Conservation (phyloP, 1,139 yeast species). For the Pichia sp. region DNA sequence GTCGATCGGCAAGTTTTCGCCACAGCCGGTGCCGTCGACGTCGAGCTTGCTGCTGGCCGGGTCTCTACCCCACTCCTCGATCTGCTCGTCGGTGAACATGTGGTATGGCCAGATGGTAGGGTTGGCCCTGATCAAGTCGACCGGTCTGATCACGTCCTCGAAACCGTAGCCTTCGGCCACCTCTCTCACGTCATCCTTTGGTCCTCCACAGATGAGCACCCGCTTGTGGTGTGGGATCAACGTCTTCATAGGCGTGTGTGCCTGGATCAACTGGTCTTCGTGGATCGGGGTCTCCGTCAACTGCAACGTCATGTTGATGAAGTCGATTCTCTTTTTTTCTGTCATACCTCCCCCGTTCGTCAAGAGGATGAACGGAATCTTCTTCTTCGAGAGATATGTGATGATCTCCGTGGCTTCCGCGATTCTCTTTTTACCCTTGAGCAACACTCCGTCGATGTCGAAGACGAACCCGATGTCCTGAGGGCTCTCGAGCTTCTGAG, state of each 20-base stretch:
- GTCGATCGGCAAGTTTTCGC: constrained; percentile 50
- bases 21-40: constrained; percentile 30
- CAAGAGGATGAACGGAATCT: constrained; percentile 76
- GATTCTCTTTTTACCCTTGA: constrained; percentile 70
- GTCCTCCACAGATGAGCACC: constrained; percentile 83
- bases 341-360: constrained; percentile 92
- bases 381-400: constrained; percentile 45
- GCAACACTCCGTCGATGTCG: constrained; percentile 80
- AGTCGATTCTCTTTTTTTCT: constrained; percentile 58
- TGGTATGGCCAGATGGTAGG: constrained; percentile 75
- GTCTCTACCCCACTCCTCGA: constrained; percentile 42
- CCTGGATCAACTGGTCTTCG: constrained; percentile 71
- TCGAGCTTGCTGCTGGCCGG: constrained; percentile 24
- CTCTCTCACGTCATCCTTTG: constrained; percentile 58
- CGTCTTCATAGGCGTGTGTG: constrained; percentile 84
- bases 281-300: constrained; percentile 44
- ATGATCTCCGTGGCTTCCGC: constrained; percentile 67
- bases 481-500: constrained; percentile 9
- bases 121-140: constrained; percentile 59
- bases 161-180: constrained; percentile 84
- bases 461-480: constrained; percentile 30
- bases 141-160: constrained; percentile 67
- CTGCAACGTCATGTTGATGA: constrained; percentile 42
- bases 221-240: constrained; percentile 51
- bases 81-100: constrained; percentile 41